Evolutionary conservation across 345 rosid species (phyloP).

Genomic region (Citrus inodora): DNA sequence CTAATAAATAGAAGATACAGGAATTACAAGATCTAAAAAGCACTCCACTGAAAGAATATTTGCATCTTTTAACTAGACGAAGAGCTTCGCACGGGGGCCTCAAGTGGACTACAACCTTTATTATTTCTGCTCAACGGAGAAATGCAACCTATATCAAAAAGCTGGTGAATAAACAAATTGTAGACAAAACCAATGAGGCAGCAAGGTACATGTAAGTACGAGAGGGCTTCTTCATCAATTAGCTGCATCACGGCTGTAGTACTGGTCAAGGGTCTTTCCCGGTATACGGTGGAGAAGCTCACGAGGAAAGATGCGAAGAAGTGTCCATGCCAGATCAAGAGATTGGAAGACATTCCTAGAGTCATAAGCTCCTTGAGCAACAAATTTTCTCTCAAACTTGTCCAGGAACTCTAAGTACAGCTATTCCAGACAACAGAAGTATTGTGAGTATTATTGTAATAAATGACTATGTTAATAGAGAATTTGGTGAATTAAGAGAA

Average conservation of each 20-base stretch:
- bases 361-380: slow-evolving; percentile 92
- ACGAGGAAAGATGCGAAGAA: slow-evolving; percentile 97
- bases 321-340: slow-evolving; percentile 92
- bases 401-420: slow-evolving; percentile 90
- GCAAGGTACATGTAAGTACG: background rate
- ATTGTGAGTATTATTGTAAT: slow-evolving; percentile 10
- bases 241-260: slow-evolving; percentile 72
- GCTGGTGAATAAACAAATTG: slow-evolving; percentile 5
- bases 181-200: background rate
- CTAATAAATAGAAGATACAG: slow-evolving; percentile 18
- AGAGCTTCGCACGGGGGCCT: background rate
- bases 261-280: slow-evolving; percentile 86
- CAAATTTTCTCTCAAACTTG: slow-evolving; percentile 93
- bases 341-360: slow-evolving; percentile 92
- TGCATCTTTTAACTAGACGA: background rate
- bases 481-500: slow-evolving; percentile 12
- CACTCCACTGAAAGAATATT: slow-evolving; percentile 5
- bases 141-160: background rate
- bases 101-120: slow-evolving; percentile 16
- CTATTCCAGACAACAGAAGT: slow-evolving; percentile 41
- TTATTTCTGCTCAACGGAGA: background rate
- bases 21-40: slow-evolving; percentile 19
- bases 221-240: slow-evolving; percentile 26
- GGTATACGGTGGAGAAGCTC: slow-evolving; percentile 99
- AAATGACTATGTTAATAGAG: background rate